Evolutionary conservation across 2,329 filamentous ascomycete species (phyloP), one percentile per base, ranked within the genome.

Genomic region (Aspergillus fumigatus): DNA sequence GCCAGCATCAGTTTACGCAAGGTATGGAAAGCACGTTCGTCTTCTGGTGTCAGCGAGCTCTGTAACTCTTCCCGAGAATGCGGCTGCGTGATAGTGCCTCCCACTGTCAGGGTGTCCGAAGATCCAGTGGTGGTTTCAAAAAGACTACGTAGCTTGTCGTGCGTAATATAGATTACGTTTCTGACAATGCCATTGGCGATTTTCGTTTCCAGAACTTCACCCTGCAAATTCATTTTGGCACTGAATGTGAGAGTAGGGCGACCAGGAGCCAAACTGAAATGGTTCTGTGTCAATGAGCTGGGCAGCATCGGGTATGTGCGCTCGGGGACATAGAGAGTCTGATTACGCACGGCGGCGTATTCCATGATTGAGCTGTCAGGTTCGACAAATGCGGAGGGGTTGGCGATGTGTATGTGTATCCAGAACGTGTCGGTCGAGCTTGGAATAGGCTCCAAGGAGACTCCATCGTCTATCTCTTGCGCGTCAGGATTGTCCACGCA

Each of bases 321-420:
- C 60, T 85, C 82, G 0, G 82, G 82, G 5, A 68, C 62, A 60
- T 80, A 88, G 7, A 84, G 74, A 0, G 80, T 82, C 63, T 81
- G 73, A 4, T 78, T 76, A 65, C 84, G 79, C 48, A 81, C 77
- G 7, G 77, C 75, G 2, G 85, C 84, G 66, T 84, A 80, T 61
- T 81, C 77, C 19, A 81, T 77, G 32, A 85, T 69, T 2, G 76
- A 68, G 56, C 82, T 75, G 7, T 82, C 74, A 27, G 76, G 77
- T 9, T 75, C 65, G 59, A 87, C 78, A 64, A 85, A 87, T 4
- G 85, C 84, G 1, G 84, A 84, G 1, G 84, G 85, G 58, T 88
- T 87, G 1, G 85, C 84, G 51, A 87, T 76, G 67, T 88, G 85
- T 6, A 85, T 72, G 62, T 83, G 84, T 11, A 87, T 68, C 85